Base-by-base conservation (phyloP, 441 rosid species). In the Bruguiera hainesii region DNA sequence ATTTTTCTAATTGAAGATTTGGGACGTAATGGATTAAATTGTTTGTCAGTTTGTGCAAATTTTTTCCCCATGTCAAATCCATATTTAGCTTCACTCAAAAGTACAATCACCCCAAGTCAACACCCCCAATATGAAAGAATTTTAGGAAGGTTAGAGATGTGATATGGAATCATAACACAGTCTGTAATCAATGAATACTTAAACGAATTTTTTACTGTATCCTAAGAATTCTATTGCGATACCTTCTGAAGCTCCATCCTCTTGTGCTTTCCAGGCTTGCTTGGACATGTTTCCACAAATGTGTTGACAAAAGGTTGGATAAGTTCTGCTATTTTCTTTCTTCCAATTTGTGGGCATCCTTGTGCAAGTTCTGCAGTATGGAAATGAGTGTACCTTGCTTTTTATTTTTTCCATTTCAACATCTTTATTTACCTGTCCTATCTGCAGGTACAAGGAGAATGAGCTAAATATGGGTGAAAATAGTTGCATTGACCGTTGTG, bases 391-490 rank as follows among this genome's bases (percentile, higher is more conserved):
- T 53, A 55, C 21, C 29, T 16, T 9, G 11, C 35, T 10, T 18
- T 16, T 31, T 46, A 9, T 29, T 28, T 18, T 16, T 13, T 60
- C 33, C 48, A 42, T 11, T 20, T 21, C 19, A 56, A 60, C 25
- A 28, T 23, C 49, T 8, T 26, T 60, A 1, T 31, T 64, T 65
- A 16, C 62, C 62, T 66, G 49, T 57, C 39, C 15, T 65, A 61
- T 71, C 71, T 18, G 21, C 72, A 95, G 99, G 89, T 93, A 86
- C 84, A 92, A 88, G 82, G 99, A 96, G 67, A 63, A 82, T 33
- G 99, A 96, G 81, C 83, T 96, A 64, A 96, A 90, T 82, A 92
- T 90, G 98, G 99, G 97, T 58, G 98, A 96, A 82, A 96, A 90
- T 69, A 96, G 92, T 67, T 96, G 99, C 91, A 90, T 96, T 52